Evolutionary conservation across 495 filamentous ascomycete species (phyloP).

Genomic region (Xylaria bambusicola): DNA sequence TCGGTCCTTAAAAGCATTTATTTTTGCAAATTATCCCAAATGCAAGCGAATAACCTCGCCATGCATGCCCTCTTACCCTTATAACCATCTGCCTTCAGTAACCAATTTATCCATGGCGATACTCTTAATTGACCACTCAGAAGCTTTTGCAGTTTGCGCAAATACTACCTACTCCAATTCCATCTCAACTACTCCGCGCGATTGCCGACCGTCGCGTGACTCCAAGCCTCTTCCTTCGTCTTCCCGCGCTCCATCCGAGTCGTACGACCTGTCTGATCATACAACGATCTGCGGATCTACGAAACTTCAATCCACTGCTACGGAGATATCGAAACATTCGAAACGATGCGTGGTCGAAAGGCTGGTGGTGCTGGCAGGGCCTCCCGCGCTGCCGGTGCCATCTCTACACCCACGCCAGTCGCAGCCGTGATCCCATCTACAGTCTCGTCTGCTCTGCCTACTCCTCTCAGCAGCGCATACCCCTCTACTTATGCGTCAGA

Average conservation of each 20-base stretch:
- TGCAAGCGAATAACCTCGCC: no score
- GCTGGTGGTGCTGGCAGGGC: conserved; percentile 27
- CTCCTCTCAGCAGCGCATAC: conserved; percentile 41
- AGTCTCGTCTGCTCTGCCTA: conserved; percentile 34
- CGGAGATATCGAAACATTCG: background rate
- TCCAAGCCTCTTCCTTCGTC: conserved; percentile 1
- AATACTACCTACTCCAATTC: conserved; percentile 11
- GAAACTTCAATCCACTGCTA: background rate
- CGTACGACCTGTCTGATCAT: conserved; percentile 6
- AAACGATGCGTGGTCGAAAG: conserved; percentile 38
- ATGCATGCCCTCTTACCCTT: conserved; percentile 21
- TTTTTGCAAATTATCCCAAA: no score
- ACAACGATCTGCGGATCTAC: background rate
- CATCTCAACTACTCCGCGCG: conserved; percentile 14
- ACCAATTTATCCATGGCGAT: background rate
- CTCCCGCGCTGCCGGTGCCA: conserved; percentile 31
- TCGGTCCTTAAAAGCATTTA: no score
- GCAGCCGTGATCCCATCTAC: conserved; percentile 8
- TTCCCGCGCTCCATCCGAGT: conserved; percentile 1
- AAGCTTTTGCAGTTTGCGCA: background rate
- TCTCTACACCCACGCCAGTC: conserved; percentile 31
- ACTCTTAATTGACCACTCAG: conserved; percentile 1
- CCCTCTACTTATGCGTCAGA: conserved; percentile 49
- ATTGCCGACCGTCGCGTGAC: conserved; percentile 27
- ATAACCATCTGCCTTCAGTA: conserved; percentile 23